Base-by-base conservation (phyloP, 257 asterid genomes). In the Leonotis leonurus region DNA sequence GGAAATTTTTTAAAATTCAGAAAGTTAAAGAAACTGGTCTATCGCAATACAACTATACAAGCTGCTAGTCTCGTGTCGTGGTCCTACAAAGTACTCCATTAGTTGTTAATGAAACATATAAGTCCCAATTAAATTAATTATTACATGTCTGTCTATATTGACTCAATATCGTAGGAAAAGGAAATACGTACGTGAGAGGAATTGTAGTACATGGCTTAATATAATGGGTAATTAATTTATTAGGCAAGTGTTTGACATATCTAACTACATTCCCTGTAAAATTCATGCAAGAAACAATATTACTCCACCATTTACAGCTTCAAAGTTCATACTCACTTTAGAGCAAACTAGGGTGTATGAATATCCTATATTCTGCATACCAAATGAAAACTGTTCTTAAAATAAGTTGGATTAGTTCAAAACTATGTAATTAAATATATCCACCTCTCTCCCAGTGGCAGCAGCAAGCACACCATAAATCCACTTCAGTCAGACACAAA, bases 401-500 rank as follows among this genome's bases (percentile, higher is more conserved):
- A n/a, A n/a, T n/a, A 9, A 43, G 49, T 18, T 44, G 51, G 30
- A 29, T 52, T 52, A 27, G 40, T 27, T 27, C 13, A 8, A 52
- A 26, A 26, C 8, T 49, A 16, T 29, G 29, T 3, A 13, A 11
- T 27, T 17, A 40, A 16, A 20, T 17, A 3, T 3, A 22, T 33
- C 5, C 20, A 4, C n/a, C 46, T n/a, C 20, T 27, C 57, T 32
- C 33, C 8, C 32, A 45, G n/a, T 44, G 36, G 62, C 35, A 4
- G n/a, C n/a, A n/a, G n/a, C 55, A 63, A 63, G 62, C 68, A 41
- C 68, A 33, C 56, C 22, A 22, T 14, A 60, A 59, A 33, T 39
- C 61, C 27, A n/a, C n/a, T n/a, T n/a, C n/a, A 61, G 77, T 73
- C 77, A 67, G 65, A 60, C 44, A 29, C 36, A 37, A 56, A 25